Conservation (phyloP, 2,329 filamentous ascomycete genomes). For the Meredithiella fracta region DNA sequence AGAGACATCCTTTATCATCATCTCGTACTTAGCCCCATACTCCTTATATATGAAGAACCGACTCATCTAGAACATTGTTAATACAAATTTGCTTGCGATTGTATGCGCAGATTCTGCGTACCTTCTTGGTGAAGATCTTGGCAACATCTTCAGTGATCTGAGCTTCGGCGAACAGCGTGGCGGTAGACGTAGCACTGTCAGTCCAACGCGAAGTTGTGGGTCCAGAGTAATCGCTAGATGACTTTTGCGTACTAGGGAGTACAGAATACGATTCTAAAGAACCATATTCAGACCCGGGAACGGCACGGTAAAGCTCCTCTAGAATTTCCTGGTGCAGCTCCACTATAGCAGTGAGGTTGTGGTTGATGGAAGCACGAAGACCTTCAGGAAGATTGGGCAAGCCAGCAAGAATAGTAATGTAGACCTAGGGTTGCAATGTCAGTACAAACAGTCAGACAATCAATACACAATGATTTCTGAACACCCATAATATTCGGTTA, state of each 20-base stretch:
- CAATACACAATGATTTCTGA: too few species aligned
- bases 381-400: conserved; percentile 47
- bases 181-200: conserved; percentile 19
- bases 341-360: conserved; percentile 63
- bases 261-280: conserved; percentile 24
- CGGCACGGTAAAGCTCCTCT: conserved; percentile 50
- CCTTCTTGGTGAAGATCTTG: conserved; percentile 43
- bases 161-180: conserved; percentile 40
- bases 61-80: conserved; percentile 40
- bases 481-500: too few species aligned
- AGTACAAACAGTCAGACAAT: background rate
- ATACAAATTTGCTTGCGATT: background rate
- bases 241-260: background rate
- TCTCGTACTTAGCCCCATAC: conserved; percentile 77
- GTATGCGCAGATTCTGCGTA: conserved; percentile 18
- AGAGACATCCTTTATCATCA: conserved; percentile 64
- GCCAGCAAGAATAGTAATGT: conserved; percentile 59
- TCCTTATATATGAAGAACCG: conserved; percentile 80
- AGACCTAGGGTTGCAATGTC: conserved; percentile 35
- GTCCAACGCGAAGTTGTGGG: conserved; percentile 23
- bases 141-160: conserved; percentile 43
- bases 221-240: background rate
- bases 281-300: conserved; percentile 52
- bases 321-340: conserved; percentile 72
- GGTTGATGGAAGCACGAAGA: conserved; percentile 56